Percentiles rank a stretch among this genome's conserved stretches.
These are phyloP conservation scores for Amphicarpaea edgeworthii DNA, from an alignment of 306 rosid genomes.

Conservation along the genomic window DNA sequence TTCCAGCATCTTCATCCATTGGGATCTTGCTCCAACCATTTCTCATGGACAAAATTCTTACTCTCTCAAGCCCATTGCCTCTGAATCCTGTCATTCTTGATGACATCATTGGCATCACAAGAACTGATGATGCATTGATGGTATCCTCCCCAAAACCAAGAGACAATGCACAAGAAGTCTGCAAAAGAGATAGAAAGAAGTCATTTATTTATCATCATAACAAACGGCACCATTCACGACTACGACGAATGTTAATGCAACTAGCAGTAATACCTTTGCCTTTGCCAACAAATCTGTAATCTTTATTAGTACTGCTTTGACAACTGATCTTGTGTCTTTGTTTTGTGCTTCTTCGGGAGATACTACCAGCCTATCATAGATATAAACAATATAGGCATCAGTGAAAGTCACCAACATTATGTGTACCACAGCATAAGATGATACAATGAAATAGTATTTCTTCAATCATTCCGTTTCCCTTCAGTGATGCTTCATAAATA, in stretches of 20 bases:
- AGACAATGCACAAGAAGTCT: slow-evolving; percentile 74
- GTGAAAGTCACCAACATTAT: neutral
- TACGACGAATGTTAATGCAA: slow-evolving; percentile 17
- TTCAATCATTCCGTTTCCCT: slow-evolving; percentile 19
- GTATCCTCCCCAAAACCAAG: slow-evolving; percentile 95
- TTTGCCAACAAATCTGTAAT: slow-evolving; percentile 60
- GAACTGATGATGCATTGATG: slow-evolving; percentile 82
- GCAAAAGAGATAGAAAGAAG: slow-evolving; percentile 49
- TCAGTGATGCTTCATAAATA: neutral
- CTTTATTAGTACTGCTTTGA: slow-evolving; percentile 69
- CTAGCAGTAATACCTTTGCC: slow-evolving; percentile 75
- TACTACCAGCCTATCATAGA: slow-evolving; percentile 60
- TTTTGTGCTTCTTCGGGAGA: slow-evolving; percentile 67
- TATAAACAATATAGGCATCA: slow-evolving; percentile 34
- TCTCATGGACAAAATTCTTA: slow-evolving; percentile 69
- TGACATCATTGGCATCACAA: slow-evolving; percentile 99
- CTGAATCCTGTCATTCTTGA: slow-evolving; percentile 94
- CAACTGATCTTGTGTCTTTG: slow-evolving; percentile 61
- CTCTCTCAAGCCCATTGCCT: slow-evolving; percentile 75
- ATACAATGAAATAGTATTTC: neutral
- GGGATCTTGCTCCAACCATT: slow-evolving; percentile 73
- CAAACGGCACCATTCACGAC: neutral
- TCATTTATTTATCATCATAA: slow-evolving; percentile 25
- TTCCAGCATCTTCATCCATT: slow-evolving; percentile 66
- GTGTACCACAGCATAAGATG: neutral